phyloP scores from a whole-genome alignment of 1,284 basidiomycete species.

The Omphalotus olearius region DNA sequence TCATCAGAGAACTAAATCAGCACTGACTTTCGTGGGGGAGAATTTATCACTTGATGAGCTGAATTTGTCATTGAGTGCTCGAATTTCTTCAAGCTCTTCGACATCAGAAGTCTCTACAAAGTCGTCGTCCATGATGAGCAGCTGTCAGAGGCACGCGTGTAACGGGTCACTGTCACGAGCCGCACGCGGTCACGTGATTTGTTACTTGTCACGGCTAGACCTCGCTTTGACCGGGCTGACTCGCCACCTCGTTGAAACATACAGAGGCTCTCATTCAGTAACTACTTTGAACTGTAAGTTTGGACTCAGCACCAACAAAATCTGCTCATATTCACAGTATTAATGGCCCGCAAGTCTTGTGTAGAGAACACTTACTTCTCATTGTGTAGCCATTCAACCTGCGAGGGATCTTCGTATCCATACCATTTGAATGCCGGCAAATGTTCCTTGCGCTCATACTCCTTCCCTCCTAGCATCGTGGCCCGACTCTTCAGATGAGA shows the following conservation, averaged over 20 bases:
- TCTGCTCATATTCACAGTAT: not conserved
- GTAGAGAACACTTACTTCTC: constrained; percentile 38
- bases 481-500: constrained; percentile 20
- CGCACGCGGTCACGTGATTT: too few relatives aligned
- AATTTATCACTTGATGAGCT: too few relatives aligned
- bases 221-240: too few relatives aligned
- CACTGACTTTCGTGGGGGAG: too few relatives aligned
- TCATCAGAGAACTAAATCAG: too few relatives aligned
- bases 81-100: constrained; percentile 44
- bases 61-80: not conserved
- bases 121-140: constrained; percentile 27
- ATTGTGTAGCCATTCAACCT: constrained; percentile 51
- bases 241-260: too few relatives aligned
- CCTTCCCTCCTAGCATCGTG: constrained; percentile 35
- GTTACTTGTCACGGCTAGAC: too few relatives aligned
- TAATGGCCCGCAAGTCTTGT: not conserved
- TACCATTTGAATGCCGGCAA: constrained; percentile 58
- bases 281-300: too few relatives aligned
- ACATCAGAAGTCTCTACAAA: constrained; percentile 59
- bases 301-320: not conserved
- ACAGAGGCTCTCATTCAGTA: too few relatives aligned
- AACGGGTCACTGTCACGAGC: too few relatives aligned
- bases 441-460: constrained; percentile 39
- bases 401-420: constrained; percentile 30
- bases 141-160: too few relatives aligned